phyloP scores from a whole-genome alignment of 2,329 filamentous ascomycete genomes.

The Sarocladium strictum region DNA sequence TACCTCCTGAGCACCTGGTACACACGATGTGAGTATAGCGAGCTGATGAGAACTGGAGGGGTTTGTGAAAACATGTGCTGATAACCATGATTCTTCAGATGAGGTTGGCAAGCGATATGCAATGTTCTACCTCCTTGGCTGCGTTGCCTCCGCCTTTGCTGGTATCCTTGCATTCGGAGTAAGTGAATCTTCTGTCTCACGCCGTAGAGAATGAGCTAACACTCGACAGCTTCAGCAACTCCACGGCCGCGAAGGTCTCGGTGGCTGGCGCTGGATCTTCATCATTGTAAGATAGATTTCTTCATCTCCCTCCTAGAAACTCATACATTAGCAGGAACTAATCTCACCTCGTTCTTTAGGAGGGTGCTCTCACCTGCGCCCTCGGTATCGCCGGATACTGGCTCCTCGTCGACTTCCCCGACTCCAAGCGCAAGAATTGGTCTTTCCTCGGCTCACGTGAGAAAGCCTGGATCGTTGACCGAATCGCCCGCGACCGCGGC shows the following conservation, averaged over 20 bases:
- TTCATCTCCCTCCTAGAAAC: no score
- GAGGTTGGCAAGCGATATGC: slow-evolving; percentile 67
- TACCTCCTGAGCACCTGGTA: slow-evolving; percentile 59
- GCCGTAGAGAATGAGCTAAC: slow-evolving; percentile 12
- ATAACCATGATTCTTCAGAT: slow-evolving; percentile 28
- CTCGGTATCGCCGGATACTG: slow-evolving; percentile 47
- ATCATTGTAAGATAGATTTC: slow-evolving; percentile 35
- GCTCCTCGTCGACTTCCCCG: slow-evolving; percentile 59
- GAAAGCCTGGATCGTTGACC: slow-evolving; percentile 44
- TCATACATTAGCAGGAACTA: no score
- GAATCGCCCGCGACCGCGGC: slow-evolving; percentile 51
- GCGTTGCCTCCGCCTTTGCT: slow-evolving; percentile 58
- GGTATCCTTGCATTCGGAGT: slow-evolving; percentile 66
- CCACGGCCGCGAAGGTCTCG: slow-evolving; percentile 45
- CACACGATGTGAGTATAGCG: slow-evolving; percentile 49
- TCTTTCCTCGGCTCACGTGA: slow-evolving; percentile 47
- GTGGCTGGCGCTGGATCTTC: slow-evolving; percentile 65
- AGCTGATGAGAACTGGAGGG: not conserved
- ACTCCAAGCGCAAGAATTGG: slow-evolving; percentile 45
- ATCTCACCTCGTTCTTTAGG: slow-evolving; percentile 11
- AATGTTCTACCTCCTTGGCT: slow-evolving; percentile 63
- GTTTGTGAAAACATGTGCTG: not conserved
- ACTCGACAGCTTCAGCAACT: slow-evolving; percentile 52
- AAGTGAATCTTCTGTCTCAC: slow-evolving; percentile 20
- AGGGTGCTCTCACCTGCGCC: slow-evolving; percentile 47